Percentiles rank a stretch among this genome's conserved stretches.
Conservation (phyloP, 2,329 filamentous ascomycete genomes). For the Cytospora piceae region DNA sequence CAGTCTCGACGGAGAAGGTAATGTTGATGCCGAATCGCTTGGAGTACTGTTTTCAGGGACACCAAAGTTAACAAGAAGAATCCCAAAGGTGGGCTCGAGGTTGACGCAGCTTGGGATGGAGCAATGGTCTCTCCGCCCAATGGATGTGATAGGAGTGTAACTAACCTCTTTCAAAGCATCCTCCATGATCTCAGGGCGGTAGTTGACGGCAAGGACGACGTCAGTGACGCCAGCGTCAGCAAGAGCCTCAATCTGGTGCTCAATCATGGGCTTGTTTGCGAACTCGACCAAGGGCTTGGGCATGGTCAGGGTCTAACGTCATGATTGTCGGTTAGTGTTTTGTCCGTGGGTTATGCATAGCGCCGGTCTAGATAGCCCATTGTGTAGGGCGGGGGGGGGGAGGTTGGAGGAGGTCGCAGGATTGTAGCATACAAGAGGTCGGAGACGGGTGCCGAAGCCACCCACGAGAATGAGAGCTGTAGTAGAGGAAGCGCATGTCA, state of each 20-base stretch:
- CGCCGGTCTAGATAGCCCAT: neutral
- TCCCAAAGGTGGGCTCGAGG: neutral
- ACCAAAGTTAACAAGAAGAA: conserved; percentile 9
- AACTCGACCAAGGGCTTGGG: conserved; percentile 98
- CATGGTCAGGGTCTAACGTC: conserved; percentile 82
- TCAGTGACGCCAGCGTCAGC: conserved; percentile 93
- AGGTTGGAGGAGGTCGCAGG: conserved; percentile 20
- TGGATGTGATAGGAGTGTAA: conserved; percentile 31
- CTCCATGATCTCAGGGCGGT: conserved; percentile 97
- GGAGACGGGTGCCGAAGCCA: conserved; percentile 96
- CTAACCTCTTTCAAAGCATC: conserved; percentile 84
- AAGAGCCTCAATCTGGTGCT: conserved; percentile 95
- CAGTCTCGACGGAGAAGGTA: conserved; percentile 94
- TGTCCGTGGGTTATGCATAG: neutral
- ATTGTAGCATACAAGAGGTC: conserved; percentile 75
- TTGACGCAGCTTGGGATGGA: neutral
- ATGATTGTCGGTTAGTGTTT: conserved; percentile 31
- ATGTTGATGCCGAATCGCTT: conserved; percentile 92
- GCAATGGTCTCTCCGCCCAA: neutral
- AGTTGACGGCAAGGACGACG: conserved; percentile 98
- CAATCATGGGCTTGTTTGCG: conserved; percentile 98
- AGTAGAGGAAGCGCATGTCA: conserved; percentile 32
- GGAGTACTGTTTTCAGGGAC: conserved; percentile 68
- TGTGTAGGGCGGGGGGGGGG: neutral
- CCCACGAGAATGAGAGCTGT: conserved; percentile 97